Evolutionary conservation across 1,139 yeast genomes (phyloP), one percentile per base, ranked within the genome.

Genomic region (Nakaseomyces bracarensis): DNA sequence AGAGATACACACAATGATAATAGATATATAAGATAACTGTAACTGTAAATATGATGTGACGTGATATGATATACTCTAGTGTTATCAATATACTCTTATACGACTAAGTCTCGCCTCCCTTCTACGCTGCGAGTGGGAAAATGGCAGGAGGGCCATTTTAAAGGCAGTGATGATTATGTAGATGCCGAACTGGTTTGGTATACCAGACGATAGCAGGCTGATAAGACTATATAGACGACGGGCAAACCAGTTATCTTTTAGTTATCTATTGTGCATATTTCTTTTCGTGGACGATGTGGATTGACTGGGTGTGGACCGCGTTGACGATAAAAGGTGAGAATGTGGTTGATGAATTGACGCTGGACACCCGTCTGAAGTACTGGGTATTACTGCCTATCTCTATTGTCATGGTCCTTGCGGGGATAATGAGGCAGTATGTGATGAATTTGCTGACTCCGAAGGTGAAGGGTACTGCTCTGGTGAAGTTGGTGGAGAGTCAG

Each of bases 381-480:
- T 91, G 97, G 97, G 97, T 87, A 30, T 69, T 91, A 20, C 64
- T 87, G 37, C 98, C 98, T 27, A 89, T 91, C 39, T 77, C 95
- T 7, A 60, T 83, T 30, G 95, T 87, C 26, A 87, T 91, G 96
- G 82, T 91, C 14, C 65, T 89, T 44, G 89, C 86, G n/a, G 96
- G 96, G 4, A 64, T 91, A 26, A 64, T 86, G 38, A 70, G 96
- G 46, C 80, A 85, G 46, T 79, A 81, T 53, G 71, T 81, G 25
- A 77, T 87, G 38, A 64, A 69, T 29, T 64, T 85, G 42, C 62
- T 83, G 36, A 70, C 74, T 49, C 75, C 87, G 39, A 63, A 69
- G 34, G 78, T 81, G 3, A 80, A 76, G 51, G 66, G 75, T 26
- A 40, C 20, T 20, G 28, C 36, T 19, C 64, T 69, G 46, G 74